Evolutionary conservation across 208 protist genomes (phyloP).

Genomic region (Strigomonas galati): DNA sequence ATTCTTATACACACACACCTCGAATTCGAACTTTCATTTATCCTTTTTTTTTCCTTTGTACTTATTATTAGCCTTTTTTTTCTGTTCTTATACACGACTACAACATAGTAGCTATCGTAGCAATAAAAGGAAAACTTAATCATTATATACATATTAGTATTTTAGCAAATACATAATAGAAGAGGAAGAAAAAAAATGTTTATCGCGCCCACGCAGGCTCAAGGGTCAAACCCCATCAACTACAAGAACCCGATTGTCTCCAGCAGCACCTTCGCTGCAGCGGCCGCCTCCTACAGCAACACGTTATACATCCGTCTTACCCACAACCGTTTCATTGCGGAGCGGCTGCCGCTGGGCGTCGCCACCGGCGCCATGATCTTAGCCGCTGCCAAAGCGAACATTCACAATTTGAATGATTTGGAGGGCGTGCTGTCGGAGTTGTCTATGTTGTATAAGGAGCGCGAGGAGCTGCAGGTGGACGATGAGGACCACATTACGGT

Average conservation of each 20-base stretch:
- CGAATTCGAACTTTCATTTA: background rate
- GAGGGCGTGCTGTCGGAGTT: too few species aligned
- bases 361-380: slow-evolving; percentile 26
- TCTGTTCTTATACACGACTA: background rate
- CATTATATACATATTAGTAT: background rate
- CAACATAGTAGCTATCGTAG: background rate
- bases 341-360: slow-evolving; percentile 23
- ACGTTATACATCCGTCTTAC: slow-evolving; percentile 37
- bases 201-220: background rate
- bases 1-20: background rate
- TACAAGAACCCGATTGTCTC: slow-evolving; percentile 29
- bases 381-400: background rate
- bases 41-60: slow-evolving; percentile 8
- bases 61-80: background rate
- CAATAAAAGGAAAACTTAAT: background rate
- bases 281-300: slow-evolving; percentile 31
- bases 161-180: background rate
- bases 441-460: too few species aligned
- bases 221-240: background rate
- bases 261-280: slow-evolving; percentile 42
- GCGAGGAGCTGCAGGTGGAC: too few species aligned
- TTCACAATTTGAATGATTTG: too few species aligned
- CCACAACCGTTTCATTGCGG: slow-evolving; percentile 39
- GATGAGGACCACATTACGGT: too few species aligned
- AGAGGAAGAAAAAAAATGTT: slow-evolving; percentile 1